A percentile compares a stretch with the other conserved stretches of the same genome.
Evolutionary conservation across 1,139 yeast species (phyloP).

Genomic region (Taiozyma sp.): DNA sequence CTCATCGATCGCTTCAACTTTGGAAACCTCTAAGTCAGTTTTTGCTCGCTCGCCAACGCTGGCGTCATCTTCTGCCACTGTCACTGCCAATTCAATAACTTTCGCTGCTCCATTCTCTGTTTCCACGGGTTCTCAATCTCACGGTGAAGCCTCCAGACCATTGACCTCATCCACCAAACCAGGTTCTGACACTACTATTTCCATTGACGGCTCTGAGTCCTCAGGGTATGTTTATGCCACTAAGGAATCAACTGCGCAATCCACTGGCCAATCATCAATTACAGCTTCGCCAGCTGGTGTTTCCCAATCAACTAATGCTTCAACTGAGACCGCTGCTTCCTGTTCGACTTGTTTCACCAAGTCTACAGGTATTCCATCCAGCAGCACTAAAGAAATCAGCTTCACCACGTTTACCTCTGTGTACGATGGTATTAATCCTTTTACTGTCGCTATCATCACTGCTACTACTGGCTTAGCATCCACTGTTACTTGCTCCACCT

Average conservation of each 20-base stretch:
- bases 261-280: neutral
- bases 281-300: too few relatives aligned
- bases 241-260: neutral
- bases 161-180: neutral
- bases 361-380: neutral
- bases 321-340: neutral
- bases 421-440: neutral
- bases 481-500: constrained; percentile 2
- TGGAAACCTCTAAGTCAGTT: neutral
- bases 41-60: neutral
- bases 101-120: neutral
- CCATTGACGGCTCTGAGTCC: neutral
- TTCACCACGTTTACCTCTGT: neutral
- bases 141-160: neutral
- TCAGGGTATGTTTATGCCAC: neutral
- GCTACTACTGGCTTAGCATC: neutral
- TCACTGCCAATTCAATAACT: neutral
- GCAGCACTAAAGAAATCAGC: neutral
- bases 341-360: neutral
- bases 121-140: neutral
- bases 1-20: neutral
- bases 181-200: neutral
- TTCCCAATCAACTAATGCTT: neutral
- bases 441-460: neutral
- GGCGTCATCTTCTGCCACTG: neutral